Conservation (phyloP, 192 early-diverging fungal species). For the Pilaira anomala region DNA sequence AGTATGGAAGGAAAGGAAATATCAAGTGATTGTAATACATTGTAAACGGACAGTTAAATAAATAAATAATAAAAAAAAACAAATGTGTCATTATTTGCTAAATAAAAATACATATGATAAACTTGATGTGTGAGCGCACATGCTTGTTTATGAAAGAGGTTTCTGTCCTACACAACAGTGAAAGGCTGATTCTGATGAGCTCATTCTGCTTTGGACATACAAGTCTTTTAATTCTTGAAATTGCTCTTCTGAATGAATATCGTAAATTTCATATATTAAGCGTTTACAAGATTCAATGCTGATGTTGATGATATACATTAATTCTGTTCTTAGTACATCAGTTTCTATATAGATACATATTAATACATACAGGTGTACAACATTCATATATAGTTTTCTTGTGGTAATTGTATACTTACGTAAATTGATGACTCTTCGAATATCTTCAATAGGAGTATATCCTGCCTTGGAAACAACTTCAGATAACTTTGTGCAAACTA, state of each 20-base stretch:
- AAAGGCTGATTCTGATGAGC: conserved; percentile 4
- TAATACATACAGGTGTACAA: not conserved
- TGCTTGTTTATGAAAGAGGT: not conserved
- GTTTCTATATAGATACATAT: not conserved
- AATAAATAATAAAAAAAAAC: not conserved
- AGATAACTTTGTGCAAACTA: not conserved
- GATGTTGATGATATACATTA: conserved; percentile 3
- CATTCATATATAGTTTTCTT: not conserved
- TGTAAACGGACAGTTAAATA: not conserved
- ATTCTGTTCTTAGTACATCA: conserved; percentile 1
- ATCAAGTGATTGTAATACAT: too few relatives aligned
- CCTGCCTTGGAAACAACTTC: not conserved
- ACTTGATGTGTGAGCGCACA: too few relatives aligned
- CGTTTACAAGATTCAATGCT: conserved; percentile 1
- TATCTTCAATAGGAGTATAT: not conserved
- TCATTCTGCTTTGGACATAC: conserved; percentile 1
- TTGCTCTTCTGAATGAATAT: not conserved
- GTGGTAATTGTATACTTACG: not conserved
- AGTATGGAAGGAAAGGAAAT: too few relatives aligned
- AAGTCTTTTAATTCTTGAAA: not conserved
- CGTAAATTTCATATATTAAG: not conserved
- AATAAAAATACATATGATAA: too few relatives aligned
- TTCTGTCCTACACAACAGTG: conserved; percentile 4
- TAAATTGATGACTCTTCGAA: not conserved
- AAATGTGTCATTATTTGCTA: too few relatives aligned